Conservation (phyloP, 2,329 filamentous ascomycete species). For the Knufia fluminis region DNA sequence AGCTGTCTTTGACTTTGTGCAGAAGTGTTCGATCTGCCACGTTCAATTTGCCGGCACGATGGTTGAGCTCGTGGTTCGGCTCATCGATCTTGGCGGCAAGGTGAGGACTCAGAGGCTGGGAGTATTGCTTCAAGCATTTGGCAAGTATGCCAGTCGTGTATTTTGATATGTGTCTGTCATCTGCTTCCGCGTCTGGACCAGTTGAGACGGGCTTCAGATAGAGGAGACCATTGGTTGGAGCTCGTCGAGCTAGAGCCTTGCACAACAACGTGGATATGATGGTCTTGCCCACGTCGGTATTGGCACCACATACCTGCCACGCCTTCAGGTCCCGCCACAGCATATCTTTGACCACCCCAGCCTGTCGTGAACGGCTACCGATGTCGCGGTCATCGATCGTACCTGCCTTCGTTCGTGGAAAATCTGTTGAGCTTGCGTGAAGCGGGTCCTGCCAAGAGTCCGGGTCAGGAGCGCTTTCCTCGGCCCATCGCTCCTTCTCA, state of each 20-base stretch:
- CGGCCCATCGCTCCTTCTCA: too few species aligned
- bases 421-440: neutral
- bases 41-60: slow-evolving; percentile 3
- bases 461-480: neutral
- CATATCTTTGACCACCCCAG: slow-evolving; percentile 12
- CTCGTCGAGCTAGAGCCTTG: slow-evolving; percentile 46
- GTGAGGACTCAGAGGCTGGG: slow-evolving; percentile 68
- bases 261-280: slow-evolving; percentile 66
- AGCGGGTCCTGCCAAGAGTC: neutral
- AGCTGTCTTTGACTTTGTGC: slow-evolving; percentile 34
- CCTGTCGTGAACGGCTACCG: neutral
- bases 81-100: slow-evolving; percentile 47
- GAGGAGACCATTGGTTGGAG: slow-evolving; percentile 38
- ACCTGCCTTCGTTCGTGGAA: neutral
- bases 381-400: neutral
- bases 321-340: slow-evolving; percentile 57
- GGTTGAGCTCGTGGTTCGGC: neutral
- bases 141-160: slow-evolving; percentile 51
- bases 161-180: slow-evolving; percentile 56
- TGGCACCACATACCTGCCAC: slow-evolving; percentile 72
- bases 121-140: slow-evolving; percentile 60
- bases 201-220: slow-evolving; percentile 81
- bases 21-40: neutral
- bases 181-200: slow-evolving; percentile 58
- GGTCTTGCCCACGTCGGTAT: slow-evolving; percentile 79